Evolutionary conservation across 2,329 filamentous ascomycete genomes (phyloP).

Genomic region (Trichoderma oligosporum): DNA sequence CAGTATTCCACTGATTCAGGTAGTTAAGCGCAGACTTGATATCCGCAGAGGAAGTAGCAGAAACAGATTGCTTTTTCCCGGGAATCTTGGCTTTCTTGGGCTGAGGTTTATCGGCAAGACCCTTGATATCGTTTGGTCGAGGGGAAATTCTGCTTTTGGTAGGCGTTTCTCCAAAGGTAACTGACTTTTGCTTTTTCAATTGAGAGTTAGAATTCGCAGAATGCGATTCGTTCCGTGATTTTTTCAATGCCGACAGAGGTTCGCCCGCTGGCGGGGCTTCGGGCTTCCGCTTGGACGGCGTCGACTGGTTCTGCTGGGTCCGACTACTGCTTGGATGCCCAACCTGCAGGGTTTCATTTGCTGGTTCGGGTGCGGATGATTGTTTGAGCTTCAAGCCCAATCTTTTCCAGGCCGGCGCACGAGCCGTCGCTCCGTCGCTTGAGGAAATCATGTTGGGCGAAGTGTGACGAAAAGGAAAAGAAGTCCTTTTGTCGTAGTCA

Average conservation of each 20-base stretch:
- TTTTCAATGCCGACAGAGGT: slow-evolving; percentile 34
- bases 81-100: slow-evolving; percentile 38
- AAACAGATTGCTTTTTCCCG: slow-evolving; percentile 39
- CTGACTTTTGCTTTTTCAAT: slow-evolving; percentile 44
- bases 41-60: slow-evolving; percentile 38
- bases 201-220: slow-evolving; percentile 27
- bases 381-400: slow-evolving; percentile 60
- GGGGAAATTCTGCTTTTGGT: slow-evolving; percentile 31
- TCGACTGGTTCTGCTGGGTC: slow-evolving; percentile 33
- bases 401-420: slow-evolving; percentile 58
- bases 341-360: slow-evolving; percentile 33
- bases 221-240: slow-evolving; percentile 33
- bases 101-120: slow-evolving; percentile 30
- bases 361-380: slow-evolving; percentile 32
- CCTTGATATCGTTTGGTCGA: slow-evolving; percentile 19
- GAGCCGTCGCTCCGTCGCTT: slow-evolving; percentile 41
- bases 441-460: slow-evolving; percentile 41
- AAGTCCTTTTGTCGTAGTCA: slow-evolving; percentile 7
- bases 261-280: slow-evolving; percentile 33
- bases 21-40: slow-evolving; percentile 69
- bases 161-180: slow-evolving; percentile 46
- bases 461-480: not conserved
- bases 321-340: slow-evolving; percentile 36
- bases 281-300: slow-evolving; percentile 38
- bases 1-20: slow-evolving; percentile 68